A percentile compares a stretch with the other conserved stretches of the same genome.
Evolutionary conservation across 768 basidiomycete species (phyloP).

Genomic region (Lactarius psammicola): DNA sequence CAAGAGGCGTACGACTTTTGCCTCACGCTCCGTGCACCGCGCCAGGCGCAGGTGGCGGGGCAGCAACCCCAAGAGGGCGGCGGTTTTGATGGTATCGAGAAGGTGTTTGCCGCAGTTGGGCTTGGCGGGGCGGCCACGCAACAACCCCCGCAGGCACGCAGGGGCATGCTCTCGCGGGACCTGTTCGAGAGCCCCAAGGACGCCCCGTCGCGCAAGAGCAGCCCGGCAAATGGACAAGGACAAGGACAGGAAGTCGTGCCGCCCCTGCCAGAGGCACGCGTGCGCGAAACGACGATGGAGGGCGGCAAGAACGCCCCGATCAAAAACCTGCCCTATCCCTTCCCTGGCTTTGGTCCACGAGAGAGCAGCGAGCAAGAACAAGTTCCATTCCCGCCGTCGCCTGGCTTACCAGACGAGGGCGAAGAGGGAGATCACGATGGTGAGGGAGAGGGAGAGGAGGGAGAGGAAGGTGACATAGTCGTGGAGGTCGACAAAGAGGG

Average conservation of each 20-base stretch:
- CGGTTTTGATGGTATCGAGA: constrained; percentile 56
- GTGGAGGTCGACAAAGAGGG: constrained; percentile 43
- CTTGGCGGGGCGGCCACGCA: constrained; percentile 44
- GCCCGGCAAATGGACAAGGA: constrained; percentile 28
- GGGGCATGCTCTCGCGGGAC: constrained; percentile 60
- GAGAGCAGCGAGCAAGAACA: constrained; percentile 51
- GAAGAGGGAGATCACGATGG: constrained; percentile 31
- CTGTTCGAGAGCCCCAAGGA: constrained; percentile 57
- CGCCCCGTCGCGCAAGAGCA: constrained; percentile 31
- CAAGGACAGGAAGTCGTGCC: not conserved
- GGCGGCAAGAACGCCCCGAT: constrained; percentile 52
- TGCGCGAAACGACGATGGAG: constrained; percentile 33
- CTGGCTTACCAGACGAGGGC: constrained; percentile 42
- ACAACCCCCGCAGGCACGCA: constrained; percentile 49
- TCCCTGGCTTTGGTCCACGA: constrained; percentile 59
- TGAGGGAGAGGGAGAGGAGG: constrained; percentile 31
- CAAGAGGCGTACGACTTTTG: constrained; percentile 85
- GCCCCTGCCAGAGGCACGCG: constrained; percentile 42
- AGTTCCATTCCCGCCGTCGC: constrained; percentile 76
- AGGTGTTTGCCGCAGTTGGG: constrained; percentile 56
- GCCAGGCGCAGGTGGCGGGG: constrained; percentile 36
- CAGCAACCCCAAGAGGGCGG: constrained; percentile 27
- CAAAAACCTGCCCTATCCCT: constrained; percentile 66
- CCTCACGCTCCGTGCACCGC: constrained; percentile 44
- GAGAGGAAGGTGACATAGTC: constrained; percentile 33